Evolutionary conservation across 164 flowering plant species (phyloP).

Genomic region (Vitis cinerea): DNA sequence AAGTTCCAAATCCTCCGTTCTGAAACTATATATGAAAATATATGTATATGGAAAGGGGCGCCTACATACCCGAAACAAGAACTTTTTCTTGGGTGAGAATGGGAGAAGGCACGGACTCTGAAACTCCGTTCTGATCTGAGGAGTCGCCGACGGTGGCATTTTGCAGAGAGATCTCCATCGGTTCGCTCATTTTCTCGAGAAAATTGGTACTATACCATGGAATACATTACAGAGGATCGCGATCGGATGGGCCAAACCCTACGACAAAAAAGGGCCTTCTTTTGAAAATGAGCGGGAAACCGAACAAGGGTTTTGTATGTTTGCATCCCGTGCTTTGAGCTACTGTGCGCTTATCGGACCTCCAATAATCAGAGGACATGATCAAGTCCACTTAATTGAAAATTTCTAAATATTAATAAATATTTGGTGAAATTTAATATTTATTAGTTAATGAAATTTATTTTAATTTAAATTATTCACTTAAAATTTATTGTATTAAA

Average conservation of each 20-base stretch:
- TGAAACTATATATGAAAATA: too few species aligned
- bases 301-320: not conserved
- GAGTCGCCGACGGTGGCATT: conserved; percentile 21
- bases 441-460: too few species aligned
- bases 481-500: too few species aligned
- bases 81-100: conserved; percentile 49
- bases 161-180: conserved; percentile 64
- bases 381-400: too few species aligned
- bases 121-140: conserved; percentile 29
- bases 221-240: not conserved
- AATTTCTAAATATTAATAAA: too few species aligned
- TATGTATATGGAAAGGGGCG: too few species aligned
- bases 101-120: conserved; percentile 29
- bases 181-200: conserved; percentile 41
- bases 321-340: too few species aligned
- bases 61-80: conserved; percentile 64
- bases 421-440: too few species aligned
- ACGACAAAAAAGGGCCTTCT: not conserved
- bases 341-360: too few species aligned
- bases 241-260: conserved; percentile 21
- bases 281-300: conserved; percentile 20
- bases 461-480: too few species aligned
- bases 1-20: not conserved
- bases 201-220: not conserved
- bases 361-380: too few species aligned